Base-by-base conservation (phyloP, 1,284 basidiomycete species). In the Tremellales sp. region DNA sequence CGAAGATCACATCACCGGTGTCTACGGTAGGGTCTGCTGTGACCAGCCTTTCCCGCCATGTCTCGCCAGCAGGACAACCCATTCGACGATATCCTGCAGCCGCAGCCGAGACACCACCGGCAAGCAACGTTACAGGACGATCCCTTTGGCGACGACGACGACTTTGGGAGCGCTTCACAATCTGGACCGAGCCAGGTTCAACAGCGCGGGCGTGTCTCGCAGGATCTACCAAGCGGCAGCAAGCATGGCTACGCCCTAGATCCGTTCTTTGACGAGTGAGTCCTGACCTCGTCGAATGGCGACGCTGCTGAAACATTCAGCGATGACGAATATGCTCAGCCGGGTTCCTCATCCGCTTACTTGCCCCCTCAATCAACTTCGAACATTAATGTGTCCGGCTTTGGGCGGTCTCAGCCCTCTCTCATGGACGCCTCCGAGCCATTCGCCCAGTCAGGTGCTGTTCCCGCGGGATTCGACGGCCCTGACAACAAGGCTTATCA, bases 251-350 rank as follows among this genome's bases (percentile, higher is more conserved):
- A 65, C 49, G 63, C 66, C 10, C 48, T 75, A 36, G 73, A 75
- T 54, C 69, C 70, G 0, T 75, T 75, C 63, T 75, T 75, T 49
- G 72, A 75, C 57, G 73, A 75, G 73, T 72, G 50, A 62, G 67
- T 58, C 8, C n/a, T n/a, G n/a, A n/a, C n/a, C n/a, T n/a, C n/a
- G n/a, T n/a, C n/a, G n/a, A n/a, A n/a, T n/a, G n/a, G n/a, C n/a
- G n/a, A n/a, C n/a, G n/a, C n/a, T n/a, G 21, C 41, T 52, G 40
- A 52, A 24, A 29, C 12, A n/a, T 17, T 25, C 43, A 73, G 70
- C 47, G 72, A 74, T 51, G 70, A 73, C 40, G 70, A 73, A 48
- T 68, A 65, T 43, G 64, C 58, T 8, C 48, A 58, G 15, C 52
- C 61, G 3, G 50, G 51, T 11, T 60, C 65, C 15, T 60, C 62